These are phyloP conservation scores for Termitomyces bulborhizus DNA, from an alignment of 768 basidiomycete genomes.

Conservation along the genomic window DNA sequence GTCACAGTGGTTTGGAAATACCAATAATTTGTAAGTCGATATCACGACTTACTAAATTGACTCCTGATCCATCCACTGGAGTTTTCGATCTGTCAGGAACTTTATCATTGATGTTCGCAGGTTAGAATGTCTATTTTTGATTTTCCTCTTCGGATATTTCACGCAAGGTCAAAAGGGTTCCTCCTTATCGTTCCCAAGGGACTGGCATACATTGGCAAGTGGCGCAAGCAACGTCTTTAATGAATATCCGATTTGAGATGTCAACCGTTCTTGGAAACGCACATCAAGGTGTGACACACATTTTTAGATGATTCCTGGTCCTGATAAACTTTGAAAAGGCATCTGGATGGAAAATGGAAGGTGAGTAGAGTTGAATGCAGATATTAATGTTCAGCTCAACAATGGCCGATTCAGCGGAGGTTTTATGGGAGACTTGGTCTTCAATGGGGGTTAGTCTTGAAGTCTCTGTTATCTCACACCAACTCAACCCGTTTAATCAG, in stretches of 20 bases:
- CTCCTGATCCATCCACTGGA: conserved; percentile 16
- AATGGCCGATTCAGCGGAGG: conserved; percentile 29
- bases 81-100: conserved; percentile 68
- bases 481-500: conserved; percentile 20
- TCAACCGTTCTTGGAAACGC: conserved; percentile 56
- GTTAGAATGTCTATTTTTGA: conserved; percentile 2
- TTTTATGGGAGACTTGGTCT: conserved; percentile 46
- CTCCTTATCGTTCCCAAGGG: conserved; percentile 38
- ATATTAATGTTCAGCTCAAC: too few relatives aligned
- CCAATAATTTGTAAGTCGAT: conserved; percentile 58
- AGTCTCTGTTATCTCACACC: neutral
- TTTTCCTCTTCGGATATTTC: neutral
- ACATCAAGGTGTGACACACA: conserved; percentile 49
- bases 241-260: conserved; percentile 68
- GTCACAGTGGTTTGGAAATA: conserved; percentile 55
- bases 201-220: conserved; percentile 84
- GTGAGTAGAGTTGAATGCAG: conserved; percentile 27
- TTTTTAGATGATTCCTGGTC: neutral
- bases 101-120: conserved; percentile 62
- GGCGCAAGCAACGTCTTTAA: conserved; percentile 27
- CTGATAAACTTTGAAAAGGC: neutral
- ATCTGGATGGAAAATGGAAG: conserved; percentile 78
- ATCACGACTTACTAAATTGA: neutral
- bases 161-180: conserved; percentile 28
- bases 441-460: conserved; percentile 35